Evolutionary conservation across 1,284 basidiomycete species (phyloP).

Genomic region (Ceraceosorus bombacis): DNA sequence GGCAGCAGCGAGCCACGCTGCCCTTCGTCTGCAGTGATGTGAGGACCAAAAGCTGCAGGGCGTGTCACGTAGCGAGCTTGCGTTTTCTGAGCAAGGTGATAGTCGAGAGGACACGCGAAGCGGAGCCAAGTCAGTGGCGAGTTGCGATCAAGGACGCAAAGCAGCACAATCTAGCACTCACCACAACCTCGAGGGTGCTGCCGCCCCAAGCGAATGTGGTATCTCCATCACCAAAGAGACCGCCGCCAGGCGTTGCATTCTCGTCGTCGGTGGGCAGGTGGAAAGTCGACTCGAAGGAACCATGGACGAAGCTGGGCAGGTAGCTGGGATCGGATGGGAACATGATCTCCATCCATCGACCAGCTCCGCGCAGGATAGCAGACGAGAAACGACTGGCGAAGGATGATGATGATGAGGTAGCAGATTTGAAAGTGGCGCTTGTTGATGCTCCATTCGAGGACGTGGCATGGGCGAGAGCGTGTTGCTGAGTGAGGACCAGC

Average conservation of each 20-base stretch:
- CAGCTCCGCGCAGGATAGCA: too few species aligned
- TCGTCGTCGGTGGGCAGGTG: conserved; percentile 8
- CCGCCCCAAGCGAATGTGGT: conserved; percentile 33
- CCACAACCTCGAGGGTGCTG: conserved; percentile 34
- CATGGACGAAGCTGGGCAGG: too few species aligned
- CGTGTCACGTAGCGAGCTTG: conserved; percentile 41
- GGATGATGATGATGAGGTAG: too few species aligned
- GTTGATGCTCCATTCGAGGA: too few species aligned
- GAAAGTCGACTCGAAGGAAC: too few species aligned
- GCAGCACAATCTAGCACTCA: conserved; percentile 1
- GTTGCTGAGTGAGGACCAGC: too few species aligned
- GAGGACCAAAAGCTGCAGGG: conserved; percentile 44
- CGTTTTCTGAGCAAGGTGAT: conserved; percentile 14
- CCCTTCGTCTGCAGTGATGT: conserved; percentile 28
- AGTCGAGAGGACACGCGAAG: too few species aligned
- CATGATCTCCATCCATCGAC: too few species aligned
- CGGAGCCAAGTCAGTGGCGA: not conserved
- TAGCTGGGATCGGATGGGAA: too few species aligned
- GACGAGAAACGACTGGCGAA: too few species aligned
- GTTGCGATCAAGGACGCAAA: not conserved
- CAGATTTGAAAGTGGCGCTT: too few species aligned
- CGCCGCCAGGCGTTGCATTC: conserved; percentile 15
- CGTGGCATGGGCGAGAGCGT: too few species aligned
- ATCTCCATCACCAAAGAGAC: conserved; percentile 21
- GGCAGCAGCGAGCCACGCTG: conserved; percentile 32